Base-by-base conservation (phyloP, 768 basidiomycete genomes). In the Kwoniella dendrophila region DNA sequence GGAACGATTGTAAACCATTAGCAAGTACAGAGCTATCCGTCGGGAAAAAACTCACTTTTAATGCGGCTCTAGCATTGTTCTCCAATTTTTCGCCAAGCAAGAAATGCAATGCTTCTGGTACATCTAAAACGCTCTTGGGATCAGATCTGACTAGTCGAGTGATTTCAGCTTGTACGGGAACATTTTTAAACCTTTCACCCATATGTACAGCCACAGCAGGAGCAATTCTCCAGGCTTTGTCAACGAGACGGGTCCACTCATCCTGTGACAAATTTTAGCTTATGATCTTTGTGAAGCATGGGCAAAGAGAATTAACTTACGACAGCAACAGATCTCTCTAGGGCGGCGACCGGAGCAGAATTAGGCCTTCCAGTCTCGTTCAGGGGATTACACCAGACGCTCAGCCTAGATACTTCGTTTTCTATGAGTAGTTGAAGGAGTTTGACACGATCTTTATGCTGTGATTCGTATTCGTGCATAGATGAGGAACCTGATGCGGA, bases 351-450 rank as follows among this genome's bases (percentile, higher is more conserved):
- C 0, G 41, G 22, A 0, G 63, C 45, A 3, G 32, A 34, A 3
- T 49, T 52, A 8, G 57, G 22, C 34, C 71, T 59, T 5, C 49
- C 33, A 11, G 82, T 69, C 64, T 96, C 94, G 62, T 88, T 89
- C 30, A 84, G 83, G 0, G 92, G 90, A 78, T 98, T 98, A 44
- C 83, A 83, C 96, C 96, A 98, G 7, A 98, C 93, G 3, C 82
- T 84, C 43, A 98, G 80, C 16, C 93, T 84, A 70, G 84, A 86
- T 43, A 97, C 86, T 76, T 99, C 96, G 73, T 91, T 93, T 78
- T 95, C 92, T 6, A 92, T 86, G 12, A 98, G 83, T 7, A 95
- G 79, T 22, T 87, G 84, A n/a, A 97, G 81, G 0, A 95, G 87
- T 20, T 85, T 83, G 59, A 88, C 88, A 4, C 89, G 80, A 44